phyloP scores from a whole-genome alignment of 75 land plant species.

The Picea sitchensis region DNA sequence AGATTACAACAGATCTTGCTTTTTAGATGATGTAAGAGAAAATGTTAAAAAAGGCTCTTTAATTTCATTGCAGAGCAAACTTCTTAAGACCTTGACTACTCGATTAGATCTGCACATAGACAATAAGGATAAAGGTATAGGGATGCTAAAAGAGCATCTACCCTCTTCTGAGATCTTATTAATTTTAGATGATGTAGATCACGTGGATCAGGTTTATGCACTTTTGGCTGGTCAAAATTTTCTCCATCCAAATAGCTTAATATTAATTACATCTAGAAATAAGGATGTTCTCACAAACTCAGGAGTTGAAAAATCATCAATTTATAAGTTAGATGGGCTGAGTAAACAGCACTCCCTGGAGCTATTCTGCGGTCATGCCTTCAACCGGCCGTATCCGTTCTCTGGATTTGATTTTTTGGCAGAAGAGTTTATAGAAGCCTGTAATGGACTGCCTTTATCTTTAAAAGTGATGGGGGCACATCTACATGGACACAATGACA shows the following conservation, averaged over 20 bases:
- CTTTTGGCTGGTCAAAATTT: background rate
- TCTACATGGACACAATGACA: background rate
- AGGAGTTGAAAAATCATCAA: background rate
- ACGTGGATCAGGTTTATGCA: background rate
- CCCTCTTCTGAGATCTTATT: background rate
- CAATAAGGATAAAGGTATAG: background rate
- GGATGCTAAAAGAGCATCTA: background rate
- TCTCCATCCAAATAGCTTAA: background rate
- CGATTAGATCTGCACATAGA: background rate
- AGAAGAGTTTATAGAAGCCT: background rate
- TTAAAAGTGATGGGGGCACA: background rate
- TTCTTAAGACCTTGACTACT: background rate
- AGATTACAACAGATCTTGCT: too few relatives aligned
- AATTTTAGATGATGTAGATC: background rate
- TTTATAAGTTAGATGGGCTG: background rate
- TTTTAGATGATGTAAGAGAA: too few relatives aligned
- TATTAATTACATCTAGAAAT: background rate
- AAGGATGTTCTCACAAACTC: background rate
- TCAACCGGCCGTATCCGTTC: background rate
- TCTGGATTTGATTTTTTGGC: background rate
- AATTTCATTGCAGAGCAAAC: background rate
- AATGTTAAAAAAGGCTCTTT: too few relatives aligned
- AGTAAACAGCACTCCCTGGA: background rate
- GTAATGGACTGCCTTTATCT: background rate
- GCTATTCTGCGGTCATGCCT: background rate